phyloP scores from a whole-genome alignment of 139 green algal genomes.

The Zygnema cylindricum region DNA sequence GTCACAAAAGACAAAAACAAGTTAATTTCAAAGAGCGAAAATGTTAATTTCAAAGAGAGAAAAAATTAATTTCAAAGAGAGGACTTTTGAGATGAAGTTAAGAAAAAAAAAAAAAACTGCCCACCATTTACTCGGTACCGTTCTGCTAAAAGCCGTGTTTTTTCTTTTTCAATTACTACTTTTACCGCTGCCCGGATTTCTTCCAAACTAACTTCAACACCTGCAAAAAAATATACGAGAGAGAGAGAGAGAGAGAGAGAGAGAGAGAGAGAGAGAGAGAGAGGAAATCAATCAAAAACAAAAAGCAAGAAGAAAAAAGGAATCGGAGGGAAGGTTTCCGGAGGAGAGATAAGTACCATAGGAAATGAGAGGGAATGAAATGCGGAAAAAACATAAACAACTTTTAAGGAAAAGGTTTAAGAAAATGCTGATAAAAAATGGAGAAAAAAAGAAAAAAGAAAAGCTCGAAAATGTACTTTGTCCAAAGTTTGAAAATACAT shows the following conservation, averaged over 20 bases:
- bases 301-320: neutral
- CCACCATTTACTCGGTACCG: constrained; percentile 53
- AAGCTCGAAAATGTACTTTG: too few relatives aligned
- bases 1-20: too few relatives aligned
- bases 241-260: neutral
- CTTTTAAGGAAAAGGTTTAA: too few relatives aligned
- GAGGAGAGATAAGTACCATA: too few relatives aligned
- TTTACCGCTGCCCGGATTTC: constrained; percentile 45
- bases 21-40: neutral
- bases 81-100: neutral
- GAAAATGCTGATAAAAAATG: too few relatives aligned
- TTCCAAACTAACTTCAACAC: constrained; percentile 49
- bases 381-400: too few relatives aligned
- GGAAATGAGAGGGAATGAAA: too few relatives aligned
- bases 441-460: too few relatives aligned
- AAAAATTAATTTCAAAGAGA: neutral
- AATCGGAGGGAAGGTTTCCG: too few relatives aligned
- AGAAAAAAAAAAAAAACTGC: neutral
- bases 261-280: neutral
- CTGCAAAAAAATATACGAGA: constrained; percentile 37
- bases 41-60: neutral
- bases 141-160: constrained; percentile 44
- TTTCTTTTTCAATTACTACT: constrained; percentile 33
- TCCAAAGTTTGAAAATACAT: too few relatives aligned
- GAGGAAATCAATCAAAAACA: constrained; percentile 6